These are phyloP conservation scores for Chloromonas sp. DNA, from an alignment of 163 green algal species.

Conservation along the genomic window DNA sequence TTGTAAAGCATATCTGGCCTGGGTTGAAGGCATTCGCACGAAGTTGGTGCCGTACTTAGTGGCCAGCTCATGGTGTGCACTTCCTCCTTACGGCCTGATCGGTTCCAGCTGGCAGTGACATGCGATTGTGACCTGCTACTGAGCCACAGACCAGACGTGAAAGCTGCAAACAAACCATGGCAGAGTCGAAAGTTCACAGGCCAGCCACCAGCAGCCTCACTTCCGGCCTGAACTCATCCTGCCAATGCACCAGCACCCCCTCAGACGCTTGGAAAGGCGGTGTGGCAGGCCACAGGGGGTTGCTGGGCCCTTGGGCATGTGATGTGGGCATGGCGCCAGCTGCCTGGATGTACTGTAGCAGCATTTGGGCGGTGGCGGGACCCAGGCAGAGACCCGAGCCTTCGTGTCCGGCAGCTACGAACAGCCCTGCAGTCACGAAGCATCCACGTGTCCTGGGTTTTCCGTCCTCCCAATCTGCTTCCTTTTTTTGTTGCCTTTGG, in stretches of 20 bases:
- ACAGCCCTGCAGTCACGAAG: conserved; percentile 28
- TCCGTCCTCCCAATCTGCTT: neutral
- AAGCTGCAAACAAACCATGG: too few species aligned
- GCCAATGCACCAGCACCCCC: neutral
- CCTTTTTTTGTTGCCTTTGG: neutral
- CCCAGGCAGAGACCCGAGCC: conserved; percentile 67
- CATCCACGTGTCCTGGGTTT: neutral
- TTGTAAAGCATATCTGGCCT: too few species aligned
- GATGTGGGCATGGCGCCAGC: neutral
- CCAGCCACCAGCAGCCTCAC: neutral
- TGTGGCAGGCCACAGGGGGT: too few species aligned
- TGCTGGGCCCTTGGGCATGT: too few species aligned
- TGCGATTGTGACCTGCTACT: too few species aligned
- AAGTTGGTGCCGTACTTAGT: too few species aligned
- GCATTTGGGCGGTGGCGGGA: conserved; percentile 57
- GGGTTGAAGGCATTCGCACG: too few species aligned
- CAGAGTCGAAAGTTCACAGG: neutral
- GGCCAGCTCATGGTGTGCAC: too few species aligned
- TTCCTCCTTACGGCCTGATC: too few species aligned
- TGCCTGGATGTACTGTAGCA: conserved; percentile 14
- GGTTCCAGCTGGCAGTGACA: too few species aligned
- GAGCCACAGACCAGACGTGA: too few species aligned
- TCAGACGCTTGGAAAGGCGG: too few species aligned
- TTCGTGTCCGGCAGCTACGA: conserved; percentile 74
- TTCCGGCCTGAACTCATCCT: neutral